These are phyloP conservation scores for Phanerodontia chrysosporium DNA, from an alignment of 768 basidiomycete species.

Conservation along the genomic window DNA sequence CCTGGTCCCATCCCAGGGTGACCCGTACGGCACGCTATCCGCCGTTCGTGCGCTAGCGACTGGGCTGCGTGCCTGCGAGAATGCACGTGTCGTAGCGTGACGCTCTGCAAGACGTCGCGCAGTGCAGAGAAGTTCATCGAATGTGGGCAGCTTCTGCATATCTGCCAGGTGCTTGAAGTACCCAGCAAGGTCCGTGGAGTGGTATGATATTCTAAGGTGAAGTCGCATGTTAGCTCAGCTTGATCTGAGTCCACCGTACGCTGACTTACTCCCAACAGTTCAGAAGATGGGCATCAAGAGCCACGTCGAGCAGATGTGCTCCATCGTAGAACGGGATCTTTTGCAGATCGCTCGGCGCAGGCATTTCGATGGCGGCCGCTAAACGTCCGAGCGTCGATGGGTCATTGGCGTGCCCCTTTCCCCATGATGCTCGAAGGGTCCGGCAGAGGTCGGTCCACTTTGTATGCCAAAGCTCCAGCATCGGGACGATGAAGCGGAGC, in stretches of 20 bases:
- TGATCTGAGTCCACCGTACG: not conserved
- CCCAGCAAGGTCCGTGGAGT: too few relatives aligned
- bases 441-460: slow-evolving; percentile 30
- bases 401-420: slow-evolving; percentile 12
- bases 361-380: slow-evolving; percentile 5
- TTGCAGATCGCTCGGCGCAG: slow-evolving; percentile 10
- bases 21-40: too few relatives aligned
- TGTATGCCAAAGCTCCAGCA: slow-evolving; percentile 31
- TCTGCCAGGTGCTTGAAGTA: too few relatives aligned
- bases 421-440: slow-evolving; percentile 20
- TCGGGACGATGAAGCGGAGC: slow-evolving; percentile 19
- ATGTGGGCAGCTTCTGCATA: too few relatives aligned
- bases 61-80: too few relatives aligned
- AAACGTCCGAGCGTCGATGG: slow-evolving; percentile 16
- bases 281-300: slow-evolving; percentile 14
- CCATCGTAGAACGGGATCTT: slow-evolving; percentile 17
- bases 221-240: not conserved
- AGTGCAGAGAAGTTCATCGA: too few relatives aligned
- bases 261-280: slow-evolving; percentile 21
- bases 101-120: too few relatives aligned
- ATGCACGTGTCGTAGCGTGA: too few relatives aligned
- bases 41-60: too few relatives aligned
- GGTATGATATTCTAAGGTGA: too few relatives aligned
- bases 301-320: slow-evolving; percentile 7
- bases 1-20: too few relatives aligned